Evolutionary conservation across 768 basidiomycete species (phyloP).

Genomic region (Megacollybia marginata): DNA sequence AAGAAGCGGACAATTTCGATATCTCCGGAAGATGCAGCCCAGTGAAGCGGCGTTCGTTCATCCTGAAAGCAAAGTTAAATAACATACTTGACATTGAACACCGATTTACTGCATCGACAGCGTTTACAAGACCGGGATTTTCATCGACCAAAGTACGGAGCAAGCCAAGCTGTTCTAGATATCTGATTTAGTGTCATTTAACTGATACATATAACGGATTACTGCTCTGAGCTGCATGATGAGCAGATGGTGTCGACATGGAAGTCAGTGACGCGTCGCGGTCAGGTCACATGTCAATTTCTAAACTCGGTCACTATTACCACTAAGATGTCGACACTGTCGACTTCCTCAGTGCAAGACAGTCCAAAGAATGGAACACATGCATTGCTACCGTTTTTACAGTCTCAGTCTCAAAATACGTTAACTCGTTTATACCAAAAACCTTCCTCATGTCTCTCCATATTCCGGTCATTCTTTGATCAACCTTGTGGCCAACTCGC

Average conservation of each 20-base stretch:
- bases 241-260: conserved; percentile 45
- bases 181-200: neutral
- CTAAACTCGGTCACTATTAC: no score
- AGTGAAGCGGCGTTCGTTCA: conserved; percentile 76
- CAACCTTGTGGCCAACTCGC: conserved; percentile 2
- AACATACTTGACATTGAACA: neutral
- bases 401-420: conserved; percentile 71
- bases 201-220: neutral
- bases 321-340: no score
- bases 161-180: conserved; percentile 61
- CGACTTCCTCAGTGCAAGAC: neutral
- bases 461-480: conserved; percentile 61
- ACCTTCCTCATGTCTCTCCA: conserved; percentile 83
- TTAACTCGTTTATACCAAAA: conserved; percentile 74
- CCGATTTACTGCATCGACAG: conserved; percentile 47
- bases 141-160: conserved; percentile 58
- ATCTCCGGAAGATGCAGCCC: conserved; percentile 73
- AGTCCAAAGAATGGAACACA: conserved; percentile 35
- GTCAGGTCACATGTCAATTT: neutral
- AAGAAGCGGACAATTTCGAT: conserved; percentile 61
- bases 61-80: conserved; percentile 38
- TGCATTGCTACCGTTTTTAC: conserved; percentile 69
- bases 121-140: conserved; percentile 53
- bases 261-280: neutral
- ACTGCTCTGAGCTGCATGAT: conserved; percentile 70